These are phyloP conservation scores for Plasmodium coatneyi DNA, from an alignment of 169 alveolate genomes.

Conservation along the genomic window DNA sequence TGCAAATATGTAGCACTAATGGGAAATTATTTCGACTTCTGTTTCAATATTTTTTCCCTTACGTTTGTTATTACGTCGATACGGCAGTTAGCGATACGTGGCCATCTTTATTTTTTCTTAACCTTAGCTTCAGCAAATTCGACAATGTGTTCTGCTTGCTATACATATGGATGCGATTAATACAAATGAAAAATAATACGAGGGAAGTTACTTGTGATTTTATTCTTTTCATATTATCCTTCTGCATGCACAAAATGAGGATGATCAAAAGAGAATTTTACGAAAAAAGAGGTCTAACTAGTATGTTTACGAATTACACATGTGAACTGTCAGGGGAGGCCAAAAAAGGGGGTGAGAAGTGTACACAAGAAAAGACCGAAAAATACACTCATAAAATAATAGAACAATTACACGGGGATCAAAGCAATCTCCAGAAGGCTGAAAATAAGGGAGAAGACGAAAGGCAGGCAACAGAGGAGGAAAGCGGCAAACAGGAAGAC, in stretches of 20 bases:
- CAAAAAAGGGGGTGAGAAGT: neutral
- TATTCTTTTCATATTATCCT: conserved; percentile 56
- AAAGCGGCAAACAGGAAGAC: neutral
- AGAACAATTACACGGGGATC: neutral
- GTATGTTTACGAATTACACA: neutral
- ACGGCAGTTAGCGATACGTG: conserved; percentile 30
- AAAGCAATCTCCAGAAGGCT: neutral
- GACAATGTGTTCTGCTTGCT: conserved; percentile 47
- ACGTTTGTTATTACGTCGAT: conserved; percentile 47
- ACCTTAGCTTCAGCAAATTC: conserved; percentile 60
- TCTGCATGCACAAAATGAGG: conserved; percentile 30
- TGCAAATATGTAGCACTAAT: conserved; percentile 50
- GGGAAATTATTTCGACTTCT: conserved; percentile 42
- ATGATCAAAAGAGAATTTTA: conserved; percentile 15
- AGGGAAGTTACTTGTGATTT: conserved; percentile 56
- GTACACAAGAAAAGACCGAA: neutral
- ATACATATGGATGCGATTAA: conserved; percentile 47
- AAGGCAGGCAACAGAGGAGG: neutral
- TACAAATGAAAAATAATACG: conserved; percentile 38
- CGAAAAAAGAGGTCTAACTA: conserved; percentile 1
- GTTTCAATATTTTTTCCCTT: conserved; percentile 63
- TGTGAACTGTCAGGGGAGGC: neutral
- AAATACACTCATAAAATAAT: neutral
- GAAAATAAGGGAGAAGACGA: neutral
- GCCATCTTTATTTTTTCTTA: conserved; percentile 64